Evolutionary conservation across 2,329 filamentous ascomycete species (phyloP), one percentile per base, ranked within the genome.

Genomic region (Pseudonectria buxi): DNA sequence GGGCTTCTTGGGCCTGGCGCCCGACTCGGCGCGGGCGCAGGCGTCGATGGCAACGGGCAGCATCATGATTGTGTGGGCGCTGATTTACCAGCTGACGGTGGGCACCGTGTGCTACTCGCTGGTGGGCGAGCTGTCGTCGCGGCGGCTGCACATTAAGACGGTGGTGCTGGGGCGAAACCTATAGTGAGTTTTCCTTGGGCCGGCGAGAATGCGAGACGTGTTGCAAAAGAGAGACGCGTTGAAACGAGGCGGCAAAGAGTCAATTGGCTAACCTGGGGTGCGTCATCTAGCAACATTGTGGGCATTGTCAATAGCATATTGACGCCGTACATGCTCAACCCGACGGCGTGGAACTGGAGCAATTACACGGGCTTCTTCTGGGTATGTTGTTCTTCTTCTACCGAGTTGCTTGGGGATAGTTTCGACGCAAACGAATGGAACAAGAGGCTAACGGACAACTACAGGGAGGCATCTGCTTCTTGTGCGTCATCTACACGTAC

Each of bases 301-400:
- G 82, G 76, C 44, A 94, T 95, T 47, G 64, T 94, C 50, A 86
- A 80, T 55, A 81, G 78, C 33, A 82, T 94, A 4, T 62, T 95
- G 27, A 94, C 86, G 0, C 88, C 88, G 0, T 94, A 94, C 63
- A 95, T 95, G 88, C 72, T 94, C 28, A 95, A 95, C 63, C 86
- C 88, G 0, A 72, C 69, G 1, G 83, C 78, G 1, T 95, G 89
- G 88, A 69, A 94, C 61, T 95, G 87, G 88, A 72, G 77, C 41
- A 92, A 92, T 63, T 92, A 76, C 51, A 76, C 87, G 1, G 87
- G 88, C 18, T 94, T 94, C 65, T 94, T 94, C 68, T 87, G 87
- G 84, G 62, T 73, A 57, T 52, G 68, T 51, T 24, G 7, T 22
- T 28, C n/a, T 14, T n/a, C 24, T 13, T n/a, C 7, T n/a, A 26